phyloP scores from a whole-genome alignment of 1,139 yeast genomes.

The Citeromyces siamensis region DNA sequence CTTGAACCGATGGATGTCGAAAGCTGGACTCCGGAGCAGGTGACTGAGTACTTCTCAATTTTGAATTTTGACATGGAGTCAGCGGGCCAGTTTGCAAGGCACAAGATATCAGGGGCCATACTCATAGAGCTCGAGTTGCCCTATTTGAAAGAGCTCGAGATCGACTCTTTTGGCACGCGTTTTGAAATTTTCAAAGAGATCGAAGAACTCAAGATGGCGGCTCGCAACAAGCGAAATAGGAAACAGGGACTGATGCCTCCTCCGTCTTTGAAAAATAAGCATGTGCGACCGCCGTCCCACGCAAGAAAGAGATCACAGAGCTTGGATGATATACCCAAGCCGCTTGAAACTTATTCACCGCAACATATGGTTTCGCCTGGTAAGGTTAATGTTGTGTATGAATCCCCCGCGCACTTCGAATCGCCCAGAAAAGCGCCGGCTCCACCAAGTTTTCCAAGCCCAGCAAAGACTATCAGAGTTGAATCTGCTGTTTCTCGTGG shows the following conservation, averaged over 20 bases:
- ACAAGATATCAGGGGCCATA: constrained; percentile 81
- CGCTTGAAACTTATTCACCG: constrained; percentile 1
- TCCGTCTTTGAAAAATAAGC: constrained; percentile 4
- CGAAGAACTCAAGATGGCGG: constrained; percentile 41
- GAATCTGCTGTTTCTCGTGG: constrained; percentile 4
- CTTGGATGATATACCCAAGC: constrained; percentile 26
- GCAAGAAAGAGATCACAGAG: constrained; percentile 38
- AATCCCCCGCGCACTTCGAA: no score
- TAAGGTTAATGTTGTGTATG: no score
- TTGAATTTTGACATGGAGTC: constrained; percentile 65
- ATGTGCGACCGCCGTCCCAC: constrained; percentile 19
- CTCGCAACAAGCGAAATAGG: constrained; percentile 8
- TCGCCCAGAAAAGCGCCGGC: constrained; percentile 58
- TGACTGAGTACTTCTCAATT: constrained; percentile 59
- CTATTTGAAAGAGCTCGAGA: constrained; percentile 83
- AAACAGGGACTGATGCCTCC: constrained; percentile 7
- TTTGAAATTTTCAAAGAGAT: constrained; percentile 87
- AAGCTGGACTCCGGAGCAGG: constrained; percentile 84
- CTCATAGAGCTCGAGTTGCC: constrained; percentile 76
- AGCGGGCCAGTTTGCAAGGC: constrained; percentile 71
- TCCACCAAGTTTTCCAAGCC: constrained; percentile 39
- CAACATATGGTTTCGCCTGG: constrained; percentile 5
- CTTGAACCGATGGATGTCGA: constrained; percentile 37
- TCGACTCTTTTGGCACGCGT: constrained; percentile 87
- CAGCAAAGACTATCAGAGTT: constrained; percentile 13